Conservation (phyloP, 2,329 filamentous ascomycete species). For the Chrysoporthe deuterocubensis region DNA sequence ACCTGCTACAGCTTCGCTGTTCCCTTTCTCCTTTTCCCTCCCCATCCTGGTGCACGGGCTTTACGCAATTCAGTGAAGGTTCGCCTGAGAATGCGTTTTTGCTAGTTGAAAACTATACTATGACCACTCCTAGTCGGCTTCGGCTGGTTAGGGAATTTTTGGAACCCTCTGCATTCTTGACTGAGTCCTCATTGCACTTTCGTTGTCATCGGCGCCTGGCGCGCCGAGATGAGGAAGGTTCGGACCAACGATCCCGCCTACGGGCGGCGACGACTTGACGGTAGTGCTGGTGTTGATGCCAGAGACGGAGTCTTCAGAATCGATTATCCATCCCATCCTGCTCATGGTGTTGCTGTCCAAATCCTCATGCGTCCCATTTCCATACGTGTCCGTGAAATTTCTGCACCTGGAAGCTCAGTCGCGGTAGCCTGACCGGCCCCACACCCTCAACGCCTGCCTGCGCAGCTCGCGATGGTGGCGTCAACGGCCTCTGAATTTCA, state of each 20-base stretch:
- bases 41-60: constrained; percentile 72
- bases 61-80: constrained; percentile 86
- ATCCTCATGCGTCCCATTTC: neutral
- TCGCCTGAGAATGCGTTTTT: constrained; percentile 86
- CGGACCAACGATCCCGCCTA: neutral
- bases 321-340: neutral
- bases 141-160: constrained; percentile 81
- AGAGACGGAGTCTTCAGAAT: neutral
- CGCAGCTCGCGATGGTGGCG: neutral
- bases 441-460: neutral
- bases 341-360: neutral
- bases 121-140: constrained; percentile 76
- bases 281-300: neutral
- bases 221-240: constrained; percentile 56
- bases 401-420: neutral
- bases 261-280: no score
- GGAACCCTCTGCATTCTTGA: constrained; percentile 49
- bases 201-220: constrained; percentile 51
- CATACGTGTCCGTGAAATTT: neutral
- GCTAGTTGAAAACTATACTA: constrained; percentile 87
- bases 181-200: constrained; percentile 48
- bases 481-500: neutral
- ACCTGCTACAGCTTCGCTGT: constrained; percentile 23
- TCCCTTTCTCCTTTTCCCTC: constrained; percentile 46
- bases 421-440: neutral